Conservation (phyloP, 495 filamentous ascomycete species). For the Saxophila tyrrhenica region DNA sequence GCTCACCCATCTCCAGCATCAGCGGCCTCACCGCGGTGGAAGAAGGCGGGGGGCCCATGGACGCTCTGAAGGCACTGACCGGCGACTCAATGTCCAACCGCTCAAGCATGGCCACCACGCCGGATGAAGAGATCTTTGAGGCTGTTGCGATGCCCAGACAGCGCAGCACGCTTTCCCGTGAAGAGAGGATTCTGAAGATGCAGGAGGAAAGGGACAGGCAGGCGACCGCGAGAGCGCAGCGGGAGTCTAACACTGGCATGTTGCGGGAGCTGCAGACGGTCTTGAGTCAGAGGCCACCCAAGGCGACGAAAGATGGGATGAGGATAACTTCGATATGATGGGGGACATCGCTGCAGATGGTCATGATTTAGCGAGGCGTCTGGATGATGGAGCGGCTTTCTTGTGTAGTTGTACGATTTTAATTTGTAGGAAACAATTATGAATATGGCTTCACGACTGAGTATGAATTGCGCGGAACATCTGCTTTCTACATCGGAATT, state of each 20-base stretch:
- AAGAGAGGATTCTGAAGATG: conserved; percentile 81
- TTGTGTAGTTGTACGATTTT: too few relatives aligned
- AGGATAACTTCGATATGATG: conserved; percentile 32
- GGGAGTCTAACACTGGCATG: conserved; percentile 76
- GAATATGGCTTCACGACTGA: too few relatives aligned
- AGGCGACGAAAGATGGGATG: conserved; percentile 30
- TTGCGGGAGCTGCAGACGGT: conserved; percentile 82
- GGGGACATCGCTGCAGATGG: not conserved
- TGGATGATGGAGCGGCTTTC: too few relatives aligned
- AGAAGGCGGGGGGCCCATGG: conserved; percentile 58
- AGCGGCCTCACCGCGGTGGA: conserved; percentile 76
- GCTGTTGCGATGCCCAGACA: conserved; percentile 61
- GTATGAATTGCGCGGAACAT: too few relatives aligned
- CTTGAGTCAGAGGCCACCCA: conserved; percentile 58
- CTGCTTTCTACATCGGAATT: too few relatives aligned
- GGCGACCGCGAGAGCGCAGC: conserved; percentile 54
- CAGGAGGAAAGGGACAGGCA: conserved; percentile 70
- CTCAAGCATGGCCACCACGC: conserved; percentile 35
- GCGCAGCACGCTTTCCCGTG: conserved; percentile 64
- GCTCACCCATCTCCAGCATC: conserved; percentile 69
- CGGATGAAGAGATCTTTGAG: conserved; percentile 69
- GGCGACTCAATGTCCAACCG: conserved; percentile 43
- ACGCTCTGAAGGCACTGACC: conserved; percentile 64
- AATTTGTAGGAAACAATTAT: too few relatives aligned
- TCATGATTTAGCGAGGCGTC: not conserved